Evolutionary conservation across 192 early-diverging fungal species (phyloP).

Genomic region (Coemansia sp.): DNA sequence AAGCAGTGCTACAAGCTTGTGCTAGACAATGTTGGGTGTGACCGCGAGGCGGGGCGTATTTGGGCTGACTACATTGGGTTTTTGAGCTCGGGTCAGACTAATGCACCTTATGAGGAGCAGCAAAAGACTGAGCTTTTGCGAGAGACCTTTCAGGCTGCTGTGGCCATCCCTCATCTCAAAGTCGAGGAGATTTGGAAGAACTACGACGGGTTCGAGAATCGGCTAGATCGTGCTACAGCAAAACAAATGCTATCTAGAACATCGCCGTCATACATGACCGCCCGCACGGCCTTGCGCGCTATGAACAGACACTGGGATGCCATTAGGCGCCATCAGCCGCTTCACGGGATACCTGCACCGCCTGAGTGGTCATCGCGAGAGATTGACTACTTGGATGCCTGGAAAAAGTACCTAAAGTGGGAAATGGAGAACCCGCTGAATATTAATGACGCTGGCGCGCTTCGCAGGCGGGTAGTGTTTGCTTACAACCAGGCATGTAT

Average conservation of each 20-base stretch:
- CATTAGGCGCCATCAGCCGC: conserved; percentile 62
- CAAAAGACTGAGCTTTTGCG: conserved; percentile 84
- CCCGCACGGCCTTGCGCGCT: conserved; percentile 81
- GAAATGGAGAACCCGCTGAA: conserved; percentile 84
- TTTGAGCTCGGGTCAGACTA: conserved; percentile 63
- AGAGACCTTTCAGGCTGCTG: conserved; percentile 78
- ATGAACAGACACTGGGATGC: conserved; percentile 73
- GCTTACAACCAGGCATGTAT: conserved; percentile 86
- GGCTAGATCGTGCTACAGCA: conserved; percentile 71
- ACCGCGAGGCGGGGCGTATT: conserved; percentile 83
- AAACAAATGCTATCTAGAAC: conserved; percentile 85
- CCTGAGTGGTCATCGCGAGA: conserved; percentile 82
- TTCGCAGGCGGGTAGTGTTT: conserved; percentile 73
- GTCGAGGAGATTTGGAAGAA: conserved; percentile 94
- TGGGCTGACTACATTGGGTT: conserved; percentile 89
- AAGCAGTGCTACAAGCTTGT: conserved; percentile 87
- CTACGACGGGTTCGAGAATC: conserved; percentile 91
- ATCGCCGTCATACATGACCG: conserved; percentile 91
- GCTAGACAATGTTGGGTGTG: conserved; percentile 80
- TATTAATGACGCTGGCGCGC: conserved; percentile 52
- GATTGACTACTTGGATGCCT: conserved; percentile 58
- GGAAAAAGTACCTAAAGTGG: conserved; percentile 91
- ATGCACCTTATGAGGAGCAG: conserved; percentile 78
- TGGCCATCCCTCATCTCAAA: conserved; percentile 82
- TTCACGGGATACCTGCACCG: conserved; percentile 64